phyloP scores from a whole-genome alignment of 345 rosid species.

The Mercurialis annua region DNA sequence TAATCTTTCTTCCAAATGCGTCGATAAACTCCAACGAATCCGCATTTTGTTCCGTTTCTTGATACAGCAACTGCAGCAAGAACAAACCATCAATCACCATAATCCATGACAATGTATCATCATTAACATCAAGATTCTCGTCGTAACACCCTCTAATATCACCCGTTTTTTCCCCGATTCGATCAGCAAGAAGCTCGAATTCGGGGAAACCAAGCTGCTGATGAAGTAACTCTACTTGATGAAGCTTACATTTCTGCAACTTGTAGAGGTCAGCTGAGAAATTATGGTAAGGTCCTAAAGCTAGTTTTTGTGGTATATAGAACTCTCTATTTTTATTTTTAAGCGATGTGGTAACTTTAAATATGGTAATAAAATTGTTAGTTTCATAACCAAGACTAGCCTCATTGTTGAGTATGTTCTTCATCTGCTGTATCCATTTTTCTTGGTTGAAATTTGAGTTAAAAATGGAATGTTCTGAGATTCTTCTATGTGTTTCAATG shows the following conservation, averaged over 20 bases:
- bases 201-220: background rate
- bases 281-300: slow-evolving; percentile 7
- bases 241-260: background rate
- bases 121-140: background rate
- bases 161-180: background rate
- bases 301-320: background rate
- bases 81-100: slow-evolving; percentile 5
- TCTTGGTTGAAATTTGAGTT: background rate
- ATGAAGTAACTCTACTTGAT: background rate
- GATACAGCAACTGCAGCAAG: background rate
- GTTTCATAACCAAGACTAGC: background rate
- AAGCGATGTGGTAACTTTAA: background rate
- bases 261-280: background rate
- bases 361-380: background rate
- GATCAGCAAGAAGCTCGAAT: background rate
- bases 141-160: background rate
- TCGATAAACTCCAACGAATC: background rate
- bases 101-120: slow-evolving; percentile 6
- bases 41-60: background rate
- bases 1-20: background rate
- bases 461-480: background rate
- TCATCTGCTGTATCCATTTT: background rate
- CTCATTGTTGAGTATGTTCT: background rate
- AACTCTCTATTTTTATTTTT: background rate
- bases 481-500: no score